Evolutionary conservation across 192 early-diverging fungal species (phyloP).

Genomic region (Umbelopsis sp.): DNA sequence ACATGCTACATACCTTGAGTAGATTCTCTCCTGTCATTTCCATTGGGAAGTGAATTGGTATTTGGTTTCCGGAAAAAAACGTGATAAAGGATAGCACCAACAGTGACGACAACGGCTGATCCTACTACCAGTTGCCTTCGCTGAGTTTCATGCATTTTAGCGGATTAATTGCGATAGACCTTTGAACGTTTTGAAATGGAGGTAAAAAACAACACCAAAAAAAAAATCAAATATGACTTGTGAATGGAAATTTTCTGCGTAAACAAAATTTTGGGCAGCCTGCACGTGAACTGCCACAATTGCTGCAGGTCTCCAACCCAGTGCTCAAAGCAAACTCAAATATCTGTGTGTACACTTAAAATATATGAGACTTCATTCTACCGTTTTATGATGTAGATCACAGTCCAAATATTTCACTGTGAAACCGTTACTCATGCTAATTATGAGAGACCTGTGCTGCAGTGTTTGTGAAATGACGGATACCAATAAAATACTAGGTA

Average conservation of each 20-base stretch:
- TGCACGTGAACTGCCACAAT: background rate
- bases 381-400: too few relatives aligned
- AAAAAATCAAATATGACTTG: slow-evolving; percentile 6
- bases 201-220: slow-evolving; percentile 17
- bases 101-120: slow-evolving; percentile 4
- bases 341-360: too few relatives aligned
- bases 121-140: slow-evolving; percentile 17
- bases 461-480: too few relatives aligned
- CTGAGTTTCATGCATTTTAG: slow-evolving; percentile 9
- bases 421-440: too few relatives aligned
- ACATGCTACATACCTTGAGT: slow-evolving; percentile 3
- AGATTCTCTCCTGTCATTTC: background rate
- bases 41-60: background rate
- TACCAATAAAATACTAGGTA: too few relatives aligned
- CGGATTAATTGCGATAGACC: background rate
- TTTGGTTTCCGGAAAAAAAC: slow-evolving; percentile 5
- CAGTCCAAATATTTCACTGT: too few relatives aligned
- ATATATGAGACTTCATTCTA: background rate
- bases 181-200: background rate
- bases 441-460: too few relatives aligned
- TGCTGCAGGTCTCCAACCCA: too few relatives aligned
- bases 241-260: background rate
- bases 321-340: too few relatives aligned
- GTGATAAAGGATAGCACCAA: slow-evolving; percentile 6
- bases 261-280: slow-evolving; percentile 13